Base-by-base conservation (phyloP, 352 stramenopile species). In the Globisporangium carolinianum region DNA sequence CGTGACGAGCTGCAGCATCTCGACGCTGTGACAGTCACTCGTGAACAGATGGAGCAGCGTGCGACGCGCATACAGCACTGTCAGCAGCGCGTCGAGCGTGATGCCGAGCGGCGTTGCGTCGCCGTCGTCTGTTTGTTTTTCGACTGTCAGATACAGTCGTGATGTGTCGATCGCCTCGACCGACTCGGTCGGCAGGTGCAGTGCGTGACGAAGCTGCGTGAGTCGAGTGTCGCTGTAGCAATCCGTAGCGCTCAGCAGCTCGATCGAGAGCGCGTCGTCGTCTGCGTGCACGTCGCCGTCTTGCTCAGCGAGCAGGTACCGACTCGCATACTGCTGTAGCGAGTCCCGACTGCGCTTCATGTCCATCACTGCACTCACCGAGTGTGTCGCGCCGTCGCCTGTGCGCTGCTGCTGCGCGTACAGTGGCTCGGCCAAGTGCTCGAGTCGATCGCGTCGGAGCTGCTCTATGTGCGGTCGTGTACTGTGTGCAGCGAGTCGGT, bases 91-190 rank as follows among this genome's bases (percentile, higher is more conserved):
- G 50, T 82, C 70, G 18, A 71, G 55, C 6, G 55, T 43, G 18
- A 74, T 35, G 3, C 65, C 57, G n/a, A 79, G 57, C n/a, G 70
- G 74, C 45, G 74, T 8, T 14, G 63, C 18, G 10, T 73, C 68
- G 15, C 66, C 51, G 9, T 53, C 35, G 32, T 37, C 42, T 46
- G 18, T 18, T 43, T 51, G 32, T 14, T 58, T 10, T 4, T 17
- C 14, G 17, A 47, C 10, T 24, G 24, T 24, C 24, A 2, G 24
- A 24, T 24, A 24, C 24, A 24, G 24, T 24, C 24, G 24, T 24
- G 24, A 24, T 24, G 24, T 24, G 24, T 24, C 24, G 24, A 24
- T 24, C 24, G 24, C 24, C 24, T 24, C 24, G 24, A 24, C 24
- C 24, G 24, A 24, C 24, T 24, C 39, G 11, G 39, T 12, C 39